These are phyloP conservation scores for Byssoonygena ceratinophila DNA, from an alignment of 2,329 filamentous ascomycete species.

Conservation along the genomic window DNA sequence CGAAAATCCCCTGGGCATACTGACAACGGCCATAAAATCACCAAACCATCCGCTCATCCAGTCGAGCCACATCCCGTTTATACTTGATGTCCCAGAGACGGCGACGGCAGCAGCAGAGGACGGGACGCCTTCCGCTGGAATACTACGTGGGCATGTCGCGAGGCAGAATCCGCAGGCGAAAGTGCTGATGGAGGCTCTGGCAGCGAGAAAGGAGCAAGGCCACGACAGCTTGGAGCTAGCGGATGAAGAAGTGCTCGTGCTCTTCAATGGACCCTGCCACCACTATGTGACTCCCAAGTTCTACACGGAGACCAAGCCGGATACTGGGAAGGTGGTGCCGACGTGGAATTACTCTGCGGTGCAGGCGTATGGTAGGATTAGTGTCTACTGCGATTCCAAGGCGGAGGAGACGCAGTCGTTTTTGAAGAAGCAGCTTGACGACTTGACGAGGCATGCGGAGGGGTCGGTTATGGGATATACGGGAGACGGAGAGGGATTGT, in stretches of 20 bases:
- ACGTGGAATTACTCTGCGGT: slow-evolving; percentile 62
- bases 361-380: slow-evolving; percentile 52
- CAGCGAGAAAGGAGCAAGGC: slow-evolving; percentile 14
- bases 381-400: slow-evolving; percentile 43
- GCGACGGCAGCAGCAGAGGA: no score
- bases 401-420: slow-evolving; percentile 39
- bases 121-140: slow-evolving; percentile 34
- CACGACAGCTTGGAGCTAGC: slow-evolving; percentile 26
- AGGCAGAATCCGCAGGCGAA: slow-evolving; percentile 54
- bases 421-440: slow-evolving; percentile 43
- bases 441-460: slow-evolving; percentile 45
- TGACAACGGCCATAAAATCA: slow-evolving; percentile 52
- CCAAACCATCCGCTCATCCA: slow-evolving; percentile 43
- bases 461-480: slow-evolving; percentile 48
- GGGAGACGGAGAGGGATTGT: not conserved
- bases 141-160: slow-evolving; percentile 53
- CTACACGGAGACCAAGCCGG: slow-evolving; percentile 55
- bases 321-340: slow-evolving; percentile 55
- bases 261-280: slow-evolving; percentile 50
- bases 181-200: slow-evolving; percentile 44
- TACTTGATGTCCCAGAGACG: slow-evolving; percentile 39
- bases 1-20: slow-evolving; percentile 50
- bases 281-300: slow-evolving; percentile 61
- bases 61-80: slow-evolving; percentile 50
- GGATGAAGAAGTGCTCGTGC: slow-evolving; percentile 47